Conservation (phyloP, 441 rosid genomes). For the Eutrema salsugineum region DNA sequence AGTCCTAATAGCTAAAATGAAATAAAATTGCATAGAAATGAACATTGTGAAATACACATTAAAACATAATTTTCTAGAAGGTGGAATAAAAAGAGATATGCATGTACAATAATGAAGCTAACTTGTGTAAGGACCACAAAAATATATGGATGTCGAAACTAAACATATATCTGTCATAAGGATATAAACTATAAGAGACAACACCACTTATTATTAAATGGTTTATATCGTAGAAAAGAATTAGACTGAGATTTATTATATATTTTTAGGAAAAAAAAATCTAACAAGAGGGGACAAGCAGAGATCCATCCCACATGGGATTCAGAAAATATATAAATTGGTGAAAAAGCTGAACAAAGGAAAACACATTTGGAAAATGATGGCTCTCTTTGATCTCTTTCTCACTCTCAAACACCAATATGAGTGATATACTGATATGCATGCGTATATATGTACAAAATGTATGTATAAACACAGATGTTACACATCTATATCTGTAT, state of each 20-base stretch:
- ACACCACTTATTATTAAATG: background rate
- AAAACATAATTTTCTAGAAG: background rate
- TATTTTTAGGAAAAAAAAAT: slow-evolving; percentile 15
- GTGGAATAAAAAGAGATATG: slow-evolving; percentile 19
- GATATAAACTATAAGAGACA: slow-evolving; percentile 35
- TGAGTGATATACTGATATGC: background rate
- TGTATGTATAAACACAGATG: background rate
- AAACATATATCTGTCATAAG: slow-evolving; percentile 22
- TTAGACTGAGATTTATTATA: background rate
- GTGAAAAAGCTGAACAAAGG: slow-evolving; percentile 35
- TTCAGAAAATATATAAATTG: slow-evolving; percentile 27
- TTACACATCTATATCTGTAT: background rate
- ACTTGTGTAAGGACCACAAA: slow-evolving; percentile 36
- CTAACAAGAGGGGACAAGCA: slow-evolving; percentile 34
- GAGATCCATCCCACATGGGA: slow-evolving; percentile 39
- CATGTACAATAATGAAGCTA: slow-evolving; percentile 33
- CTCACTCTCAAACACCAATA: slow-evolving; percentile 26
- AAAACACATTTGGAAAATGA: slow-evolving; percentile 37
- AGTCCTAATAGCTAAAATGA: no score
- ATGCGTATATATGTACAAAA: no score
- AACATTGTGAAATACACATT: background rate
- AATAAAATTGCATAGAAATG: background rate
- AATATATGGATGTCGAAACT: slow-evolving; percentile 11
- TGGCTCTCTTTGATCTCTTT: slow-evolving; percentile 33
- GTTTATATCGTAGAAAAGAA: slow-evolving; percentile 10